Conservation (phyloP, 75 land plant species). For the Selaginella moellendorffii region DNA sequence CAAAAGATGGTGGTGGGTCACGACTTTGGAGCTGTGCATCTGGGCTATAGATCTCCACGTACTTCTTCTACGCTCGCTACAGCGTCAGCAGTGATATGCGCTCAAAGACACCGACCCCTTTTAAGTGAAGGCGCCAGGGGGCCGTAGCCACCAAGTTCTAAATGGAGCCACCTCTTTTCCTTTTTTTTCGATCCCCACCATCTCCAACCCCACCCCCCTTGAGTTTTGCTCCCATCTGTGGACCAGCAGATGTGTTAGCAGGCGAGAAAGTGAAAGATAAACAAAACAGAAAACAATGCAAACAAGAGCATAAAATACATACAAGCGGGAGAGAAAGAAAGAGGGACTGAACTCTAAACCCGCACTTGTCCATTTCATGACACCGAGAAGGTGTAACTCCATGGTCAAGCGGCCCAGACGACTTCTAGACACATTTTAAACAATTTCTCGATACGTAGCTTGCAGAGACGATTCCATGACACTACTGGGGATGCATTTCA, state of each 20-base stretch:
- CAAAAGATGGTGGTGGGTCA: neutral
- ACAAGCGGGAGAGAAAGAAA: no score
- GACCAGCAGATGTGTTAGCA: neutral
- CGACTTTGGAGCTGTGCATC: neutral
- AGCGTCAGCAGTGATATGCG: no score
- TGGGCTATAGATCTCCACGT: neutral
- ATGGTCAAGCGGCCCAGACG: neutral
- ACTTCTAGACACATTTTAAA: neutral
- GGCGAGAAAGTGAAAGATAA: no score
- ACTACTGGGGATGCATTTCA: no score
- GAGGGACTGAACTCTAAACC: no score
- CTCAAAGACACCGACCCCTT: neutral
- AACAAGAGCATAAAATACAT: no score
- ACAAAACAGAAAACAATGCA: no score
- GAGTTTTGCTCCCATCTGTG: neutral
- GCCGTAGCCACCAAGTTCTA: neutral
- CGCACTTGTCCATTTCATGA: no score
- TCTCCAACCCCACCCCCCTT: neutral
- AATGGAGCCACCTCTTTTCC: neutral
- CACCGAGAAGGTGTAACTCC: neutral
- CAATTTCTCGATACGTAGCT: neutral
- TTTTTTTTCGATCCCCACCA: neutral
- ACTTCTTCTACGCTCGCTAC: neutral
- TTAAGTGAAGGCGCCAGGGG: no score
- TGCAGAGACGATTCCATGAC: neutral